Evolutionary conservation across 2,329 filamentous ascomycete genomes (phyloP), one percentile per base, ranked within the genome.

Genomic region (Mycosphaerelloides madeirae): DNA sequence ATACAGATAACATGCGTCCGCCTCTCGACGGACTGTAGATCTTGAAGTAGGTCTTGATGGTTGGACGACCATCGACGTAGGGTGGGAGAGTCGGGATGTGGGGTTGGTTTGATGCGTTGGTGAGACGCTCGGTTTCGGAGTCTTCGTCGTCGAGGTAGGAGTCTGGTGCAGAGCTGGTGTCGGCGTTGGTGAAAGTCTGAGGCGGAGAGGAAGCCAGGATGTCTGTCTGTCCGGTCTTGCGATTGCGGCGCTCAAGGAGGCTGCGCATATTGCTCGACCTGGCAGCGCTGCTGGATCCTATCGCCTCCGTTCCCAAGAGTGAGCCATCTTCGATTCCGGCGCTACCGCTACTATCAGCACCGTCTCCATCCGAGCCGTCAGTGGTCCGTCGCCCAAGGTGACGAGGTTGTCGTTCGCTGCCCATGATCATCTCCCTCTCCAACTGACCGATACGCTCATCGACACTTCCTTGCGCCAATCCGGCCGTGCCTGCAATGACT

Each of bases 41-140:
- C 57, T 80, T 80, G 64, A 80, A 80, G 53, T 80, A 80, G 0
- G 77, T 80, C 55, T 74, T 74, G 59, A 80, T 79, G 1, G 75
- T 78, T 0, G 77, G 76, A 1, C 77, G 67, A 2, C 65, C 68
- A 52, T 80, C 77, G 28, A 76, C 69, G 51, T 80, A 80, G 1
- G 73, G 66, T 0, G 75, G 73, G 4, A 80, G 59, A 0, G 75
- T 70, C 0, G 75, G 66, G 3, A 70, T 59, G 29, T 62, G 51
- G 44, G 58, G 34, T 40, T 46, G 55, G 45, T 43, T 54, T 18
- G 54, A 46, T 6, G 56, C 41, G 6, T 49, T 47, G 8, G 28
- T 49, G 37, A 29, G 39, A 20, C 55, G 12, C 28, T 38, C 42
- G 3, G 29, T 29, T 15, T 41, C 43, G 14, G 31, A 39, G 7